Evolutionary conservation across 2,329 filamentous ascomycete species (phyloP), one percentile per base, ranked within the genome.

Genomic region (Bipolaris victoriae): DNA sequence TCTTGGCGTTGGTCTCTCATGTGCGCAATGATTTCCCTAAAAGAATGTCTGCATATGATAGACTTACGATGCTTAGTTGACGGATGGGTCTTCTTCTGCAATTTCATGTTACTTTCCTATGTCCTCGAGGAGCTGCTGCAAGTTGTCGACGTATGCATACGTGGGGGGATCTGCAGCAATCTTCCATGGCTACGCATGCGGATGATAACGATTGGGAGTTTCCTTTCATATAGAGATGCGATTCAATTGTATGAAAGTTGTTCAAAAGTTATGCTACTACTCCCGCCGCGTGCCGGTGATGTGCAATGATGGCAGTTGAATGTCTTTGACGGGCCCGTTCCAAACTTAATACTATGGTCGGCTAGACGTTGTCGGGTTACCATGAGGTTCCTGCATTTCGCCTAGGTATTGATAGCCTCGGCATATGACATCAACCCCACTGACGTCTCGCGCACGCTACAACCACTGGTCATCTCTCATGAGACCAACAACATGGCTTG

Each of bases 1-100:
- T 77, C 70, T 74, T 69, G 75, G 75, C 75, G 75, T 77, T 77
- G 65, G 67, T 74, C 67, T 75, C 70, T 72, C 71, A 68, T 76
- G 66, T 75, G 69, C 73, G 71, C 76, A 71, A 68, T 74, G 69
- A 68, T 72, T 75, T 72, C 64, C 68, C 65, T 65, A 70, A 71
- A 74, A 71, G 70, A 69, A 69, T 70, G 66, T 69, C 63, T 63
- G 68, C 68, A 67, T 63, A 66, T 70, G 68, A 70, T 73, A 76
- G 72, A 76, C 69, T 72, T 64, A 60, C 64, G 69, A 62, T 69
- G 63, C 61, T 62, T 64, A 70, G 66, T 68, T 69, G 60, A 65
- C 60, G 63, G 67, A 67, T 57, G 67, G 63, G 57, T 67, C 63
- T 65, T 66, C 60, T 54, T 69, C 59, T 60, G 63, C 65, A 64